Base-by-base conservation (phyloP, 1,284 basidiomycete genomes). In the Trichosporon coremiiforme region DNA sequence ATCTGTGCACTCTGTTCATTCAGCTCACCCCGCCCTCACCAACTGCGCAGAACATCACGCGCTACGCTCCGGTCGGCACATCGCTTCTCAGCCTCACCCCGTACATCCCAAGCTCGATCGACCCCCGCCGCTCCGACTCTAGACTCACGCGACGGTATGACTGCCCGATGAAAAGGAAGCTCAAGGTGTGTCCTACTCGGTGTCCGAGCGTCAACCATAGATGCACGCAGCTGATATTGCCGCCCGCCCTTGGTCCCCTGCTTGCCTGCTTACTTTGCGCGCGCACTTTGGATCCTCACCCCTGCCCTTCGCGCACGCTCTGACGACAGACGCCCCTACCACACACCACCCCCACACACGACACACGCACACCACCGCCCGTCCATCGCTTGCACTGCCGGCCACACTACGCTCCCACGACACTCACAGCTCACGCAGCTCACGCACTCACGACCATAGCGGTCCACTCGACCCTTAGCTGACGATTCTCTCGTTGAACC, bases 101-200 rank as follows among this genome's bases (percentile, higher is more conserved):
- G 47, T 53, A 53, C 47, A 22, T 53, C 47, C n/a, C n/a, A n/a
- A n/a, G n/a, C n/a, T n/a, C n/a, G n/a, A n/a, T n/a, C n/a, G n/a
- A n/a, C n/a, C 9, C n/a, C 3, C 47, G 20, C 47, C 3, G 47
- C n/a, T 8, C 20, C n/a, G n/a, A n/a, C n/a, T n/a, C n/a, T n/a
- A n/a, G n/a, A n/a, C n/a, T n/a, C n/a, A n/a, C n/a, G n/a, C n/a
- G n/a, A n/a, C n/a, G 41, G 41, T 53, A 9, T n/a, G 20, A 53
- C 47, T 20, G 20, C 47, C 47, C 47, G 47, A 53, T 53, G 47
- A 53, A n/a, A n/a, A n/a, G n/a, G n/a, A n/a, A n/a, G n/a, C n/a
- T n/a, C n/a, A 53, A 53, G 47, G 17, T 53, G 47, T 4, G n/a
- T n/a, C n/a, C n/a, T n/a, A n/a, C n/a, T n/a, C n/a, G n/a, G 47